Base-by-base conservation (phyloP, 805 yeast genomes). In the Kuraishia capsulata region DNA sequence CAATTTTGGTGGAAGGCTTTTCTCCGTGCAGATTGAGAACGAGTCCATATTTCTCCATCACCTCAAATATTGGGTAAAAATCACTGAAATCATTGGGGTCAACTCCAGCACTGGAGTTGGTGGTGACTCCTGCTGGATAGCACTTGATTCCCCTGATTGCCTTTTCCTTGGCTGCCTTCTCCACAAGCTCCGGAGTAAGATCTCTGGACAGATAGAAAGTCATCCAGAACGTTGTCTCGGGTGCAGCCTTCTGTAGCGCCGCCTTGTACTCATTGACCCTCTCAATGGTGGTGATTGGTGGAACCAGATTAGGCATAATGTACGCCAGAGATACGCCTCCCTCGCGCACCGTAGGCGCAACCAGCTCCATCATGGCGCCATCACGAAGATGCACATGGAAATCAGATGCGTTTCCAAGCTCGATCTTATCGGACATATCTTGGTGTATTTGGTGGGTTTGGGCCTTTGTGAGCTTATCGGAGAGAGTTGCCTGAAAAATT, bases 111-210 rank as follows among this genome's bases (percentile, higher is more conserved):
- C 73, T 61, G 8, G 96, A 87, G 64, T 92, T 92, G 30, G 99
- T 92, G n/a, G 99, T 92, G 24, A 92, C 99, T 33, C 99, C 99
- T 2, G 97, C 97, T 31, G 99, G 99, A 58, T 92, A 92, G 57
- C 96, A 88, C 59, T 92, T 92, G 48, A 92, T 86, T 40, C 99
- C 99, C 23, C 78, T 69, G 39, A 90, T 78, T 29, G 76, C 78
- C 2, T 79, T 79, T 14, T 61, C 51, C 39, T 67, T 54, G 5
- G 89, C 94, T 26, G 97, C 97, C 44, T 76, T 73, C 39, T 74
- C 77, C 40, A 92, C 80, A 30, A 87, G 65, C 46, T 85, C 94
- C 0, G 97, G 97, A 1, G 96, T 86, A 45, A 92, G 65, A 1
- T 77, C 83, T 39, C 72, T 76, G 37, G 82, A 73, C 30, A 92